Base-by-base conservation (phyloP, 2,329 filamentous ascomycete species). In the Cryoendolithus antarcticus region DNA sequence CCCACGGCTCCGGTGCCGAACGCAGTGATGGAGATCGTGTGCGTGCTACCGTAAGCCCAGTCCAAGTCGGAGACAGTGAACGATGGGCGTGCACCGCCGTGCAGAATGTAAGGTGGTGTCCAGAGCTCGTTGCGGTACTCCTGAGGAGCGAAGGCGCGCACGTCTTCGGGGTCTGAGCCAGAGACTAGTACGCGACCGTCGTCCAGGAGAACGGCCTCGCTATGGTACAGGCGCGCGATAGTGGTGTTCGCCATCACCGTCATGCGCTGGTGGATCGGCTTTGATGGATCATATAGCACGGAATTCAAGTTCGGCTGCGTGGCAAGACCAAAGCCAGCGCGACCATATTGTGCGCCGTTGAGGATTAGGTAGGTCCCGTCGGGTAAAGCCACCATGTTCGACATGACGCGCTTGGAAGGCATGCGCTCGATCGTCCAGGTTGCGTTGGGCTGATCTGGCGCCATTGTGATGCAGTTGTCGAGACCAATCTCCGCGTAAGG, bases 361-460 rank as follows among this genome's bases (percentile, higher is more conserved):
- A 77, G 58, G 65, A 70, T 76, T 37, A 74, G 55, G 31, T 75
- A 65, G 2, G 69, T 77, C 30, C 75, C 75, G 48, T 80, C 74
- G 5, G 74, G 67, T 30, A 79, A 66, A 9, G 77, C 61, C 30
- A 69, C 68, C 24, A 69, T 72, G 54, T 77, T 74, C 27, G 77
- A 70, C 74, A 78, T 78, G 34, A 66, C 68, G 9, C 52, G 46
- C 37, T 45, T 49, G 39, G 34, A 48, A 24, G 48, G 52, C 77
- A 82, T 81, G 33, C 76, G 70, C 59, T 82, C 77, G 30, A 82
- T 64, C 0, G 64, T 68, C 77, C 78, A 82, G 11, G 68, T 55
- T 1, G 75, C 63, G 4, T 67, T 61, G 1, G 64, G 53, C 1
- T 62, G 65, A 45, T 82, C 75, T 0, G 78, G 78, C 8, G 70